These are phyloP conservation scores for Neurospora sp. DNA, from an alignment of 495 filamentous ascomycete species.

Conservation along the genomic window DNA sequence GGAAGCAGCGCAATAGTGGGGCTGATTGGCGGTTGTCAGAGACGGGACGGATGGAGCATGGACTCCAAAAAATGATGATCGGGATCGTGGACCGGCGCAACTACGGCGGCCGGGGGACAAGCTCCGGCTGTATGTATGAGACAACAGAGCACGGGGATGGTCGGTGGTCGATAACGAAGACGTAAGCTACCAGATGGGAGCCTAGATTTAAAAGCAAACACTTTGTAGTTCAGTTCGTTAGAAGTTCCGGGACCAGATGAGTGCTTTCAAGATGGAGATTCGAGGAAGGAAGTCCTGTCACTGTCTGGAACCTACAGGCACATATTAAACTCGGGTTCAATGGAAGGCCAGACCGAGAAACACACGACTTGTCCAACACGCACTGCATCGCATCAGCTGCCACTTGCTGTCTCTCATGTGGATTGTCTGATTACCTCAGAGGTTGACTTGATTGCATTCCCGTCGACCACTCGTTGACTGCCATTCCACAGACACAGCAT, in stretches of 20 bases:
- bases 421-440: not conserved
- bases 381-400: not conserved
- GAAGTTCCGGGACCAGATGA: not conserved
- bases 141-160: not conserved
- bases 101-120: not conserved
- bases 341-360: not conserved
- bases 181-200: not conserved
- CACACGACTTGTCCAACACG: not conserved
- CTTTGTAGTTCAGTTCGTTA: not conserved
- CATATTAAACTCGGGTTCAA: not conserved
- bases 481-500: not conserved
- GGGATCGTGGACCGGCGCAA: not conserved
- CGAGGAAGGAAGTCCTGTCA: too few species aligned
- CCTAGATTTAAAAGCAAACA: not conserved
- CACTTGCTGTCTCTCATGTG: not conserved
- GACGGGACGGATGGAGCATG: not conserved
- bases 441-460: not conserved
- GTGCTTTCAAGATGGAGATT: not conserved
- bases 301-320: not conserved
- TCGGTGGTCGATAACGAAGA: not conserved
- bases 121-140: not conserved
- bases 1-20: not conserved
- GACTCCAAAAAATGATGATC: not conserved
- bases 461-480: not conserved
- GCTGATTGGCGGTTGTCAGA: not conserved